Evolutionary conservation across 345 rosid species (phyloP).

Genomic region (Rhodomyrtus tomentosa): DNA sequence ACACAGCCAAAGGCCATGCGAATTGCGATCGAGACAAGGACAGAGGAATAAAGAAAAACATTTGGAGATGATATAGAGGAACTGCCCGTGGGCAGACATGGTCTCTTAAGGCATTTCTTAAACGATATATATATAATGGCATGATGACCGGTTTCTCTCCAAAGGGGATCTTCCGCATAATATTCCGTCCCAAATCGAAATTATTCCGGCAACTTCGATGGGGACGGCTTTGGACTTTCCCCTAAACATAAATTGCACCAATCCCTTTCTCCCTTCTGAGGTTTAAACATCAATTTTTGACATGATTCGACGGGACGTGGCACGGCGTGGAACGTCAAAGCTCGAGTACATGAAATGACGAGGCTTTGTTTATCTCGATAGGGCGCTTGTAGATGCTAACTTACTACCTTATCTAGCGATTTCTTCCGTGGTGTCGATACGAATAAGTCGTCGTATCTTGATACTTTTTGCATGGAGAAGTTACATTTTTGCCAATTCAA

Average conservation of each 20-base stretch:
- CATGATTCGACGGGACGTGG: neutral
- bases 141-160: neutral
- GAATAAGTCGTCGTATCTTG: accelerated
- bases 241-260: neutral
- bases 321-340: neutral
- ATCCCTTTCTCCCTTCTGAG: neutral
- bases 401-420: accelerated
- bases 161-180: slow-evolving; percentile 9
- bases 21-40: neutral
- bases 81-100: neutral
- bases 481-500: too few species aligned
- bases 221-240: neutral
- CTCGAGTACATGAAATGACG: neutral
- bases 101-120: neutral
- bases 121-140: neutral
- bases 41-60: neutral
- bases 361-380: neutral
- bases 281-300: too few species aligned
- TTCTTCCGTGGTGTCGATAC: neutral
- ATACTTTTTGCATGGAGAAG: neutral
- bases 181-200: slow-evolving; percentile 10
- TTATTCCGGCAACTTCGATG: slow-evolving; percentile 9
- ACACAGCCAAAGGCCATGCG: neutral
- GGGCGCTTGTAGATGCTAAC: accelerated
- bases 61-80: neutral